A percentile compares a stretch with the other conserved stretches of the same genome.
These are phyloP conservation scores for Helotiales sp. DNA, from an alignment of 2,329 filamentous ascomycete genomes.

Conservation along the genomic window DNA sequence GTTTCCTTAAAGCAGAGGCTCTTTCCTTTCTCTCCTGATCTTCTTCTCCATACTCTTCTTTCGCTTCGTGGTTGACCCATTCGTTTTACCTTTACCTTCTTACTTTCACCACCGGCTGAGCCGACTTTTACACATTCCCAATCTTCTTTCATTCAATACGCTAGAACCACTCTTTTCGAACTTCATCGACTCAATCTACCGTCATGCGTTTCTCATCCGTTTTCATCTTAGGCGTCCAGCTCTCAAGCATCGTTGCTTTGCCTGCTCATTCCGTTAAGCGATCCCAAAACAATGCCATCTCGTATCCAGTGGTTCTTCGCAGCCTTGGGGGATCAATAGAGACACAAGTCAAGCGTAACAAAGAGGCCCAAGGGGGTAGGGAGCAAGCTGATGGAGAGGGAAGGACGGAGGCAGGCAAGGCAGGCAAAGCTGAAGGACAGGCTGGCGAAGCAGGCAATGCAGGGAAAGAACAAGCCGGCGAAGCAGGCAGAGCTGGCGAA, in stretches of 20 bases:
- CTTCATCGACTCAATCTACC: neutral
- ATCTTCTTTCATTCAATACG: neutral
- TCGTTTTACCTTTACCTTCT: constrained; percentile 7
- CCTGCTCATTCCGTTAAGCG: constrained; percentile 7
- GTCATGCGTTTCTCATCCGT: constrained; percentile 13
- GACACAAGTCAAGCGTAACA: neutral
- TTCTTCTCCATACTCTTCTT: constrained; percentile 5
- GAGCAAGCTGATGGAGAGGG: neutral
- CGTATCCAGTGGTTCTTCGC: neutral
- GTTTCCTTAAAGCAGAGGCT: constrained; percentile 3
- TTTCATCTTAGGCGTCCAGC: neutral
- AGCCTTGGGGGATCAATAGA: neutral
- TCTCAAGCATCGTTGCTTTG: constrained; percentile 4
- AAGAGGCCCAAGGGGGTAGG: neutral
- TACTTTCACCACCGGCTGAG: constrained; percentile 11
- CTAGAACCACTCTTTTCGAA: neutral
- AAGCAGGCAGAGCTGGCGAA: too few species aligned
- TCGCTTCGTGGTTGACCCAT: constrained; percentile 11
- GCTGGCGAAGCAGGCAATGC: neutral
- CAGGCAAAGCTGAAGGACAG: neutral
- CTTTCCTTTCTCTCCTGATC: neutral
- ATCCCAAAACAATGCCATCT: neutral
- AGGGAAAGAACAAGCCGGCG: neutral
- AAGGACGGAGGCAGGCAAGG: neutral
- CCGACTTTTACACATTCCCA: constrained; percentile 5